A percentile compares a stretch with the other conserved stretches of the same genome.
Evolutionary conservation across 208 protist genomes (phyloP).

Genomic region (Blechomonas ayalai): DNA sequence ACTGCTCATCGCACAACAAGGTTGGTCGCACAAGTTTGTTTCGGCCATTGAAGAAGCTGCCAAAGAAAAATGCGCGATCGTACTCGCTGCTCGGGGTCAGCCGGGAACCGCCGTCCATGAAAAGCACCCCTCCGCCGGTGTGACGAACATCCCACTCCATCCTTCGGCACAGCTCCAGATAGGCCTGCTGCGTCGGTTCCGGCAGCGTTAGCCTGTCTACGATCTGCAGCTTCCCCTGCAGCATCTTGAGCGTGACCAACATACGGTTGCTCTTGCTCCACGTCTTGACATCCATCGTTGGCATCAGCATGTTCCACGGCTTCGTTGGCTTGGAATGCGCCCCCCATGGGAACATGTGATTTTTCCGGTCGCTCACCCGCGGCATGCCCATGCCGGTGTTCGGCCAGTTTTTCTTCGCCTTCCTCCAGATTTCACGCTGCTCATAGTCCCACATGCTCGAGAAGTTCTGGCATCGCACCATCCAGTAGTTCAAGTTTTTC

Average conservation of each 20-base stretch:
- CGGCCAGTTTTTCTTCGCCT: slow-evolving; percentile 89
- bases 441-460: slow-evolving; percentile 88
- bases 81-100: slow-evolving; percentile 82
- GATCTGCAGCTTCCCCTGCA: slow-evolving; percentile 84
- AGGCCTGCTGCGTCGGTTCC: slow-evolving; percentile 79
- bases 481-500: slow-evolving; percentile 81
- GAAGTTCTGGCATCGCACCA: slow-evolving; percentile 84
- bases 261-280: slow-evolving; percentile 88
- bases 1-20: slow-evolving; percentile 79
- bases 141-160: slow-evolving; percentile 90
- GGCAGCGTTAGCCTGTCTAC: slow-evolving; percentile 69
- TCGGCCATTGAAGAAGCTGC: slow-evolving; percentile 87
- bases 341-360: slow-evolving; percentile 74
- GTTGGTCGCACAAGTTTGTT: slow-evolving; percentile 88
- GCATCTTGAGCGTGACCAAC: slow-evolving; percentile 83
- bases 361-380: slow-evolving; percentile 79
- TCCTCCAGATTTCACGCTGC: slow-evolving; percentile 82
- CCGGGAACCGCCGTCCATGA: slow-evolving; percentile 87
- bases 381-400: slow-evolving; percentile 90
- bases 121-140: slow-evolving; percentile 81
- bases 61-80: slow-evolving; percentile 86
- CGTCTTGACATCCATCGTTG: slow-evolving; percentile 77
- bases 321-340: slow-evolving; percentile 69
- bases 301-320: slow-evolving; percentile 91
- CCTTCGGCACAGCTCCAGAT: slow-evolving; percentile 64